Conservation (phyloP, 768 basidiomycete genomes). For the Omphalotus guepiniiformis region DNA sequence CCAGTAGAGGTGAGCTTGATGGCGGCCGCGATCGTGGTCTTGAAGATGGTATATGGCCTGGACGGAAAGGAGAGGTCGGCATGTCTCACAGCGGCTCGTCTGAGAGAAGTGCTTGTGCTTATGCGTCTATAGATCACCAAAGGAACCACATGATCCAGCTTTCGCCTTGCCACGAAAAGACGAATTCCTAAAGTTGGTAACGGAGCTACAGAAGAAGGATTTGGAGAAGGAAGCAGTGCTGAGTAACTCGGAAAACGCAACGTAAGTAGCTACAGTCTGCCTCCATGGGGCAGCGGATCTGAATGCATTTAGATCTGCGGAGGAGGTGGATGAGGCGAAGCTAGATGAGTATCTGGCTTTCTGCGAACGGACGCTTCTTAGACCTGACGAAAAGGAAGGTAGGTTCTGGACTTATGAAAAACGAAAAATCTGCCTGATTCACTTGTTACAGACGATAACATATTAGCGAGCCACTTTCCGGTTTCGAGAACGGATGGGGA, state of each 20-base stretch:
- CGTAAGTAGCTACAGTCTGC: conserved; percentile 35
- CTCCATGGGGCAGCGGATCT: conserved; percentile 5
- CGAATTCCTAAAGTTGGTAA: conserved; percentile 44
- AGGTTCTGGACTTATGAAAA: conserved; percentile 12
- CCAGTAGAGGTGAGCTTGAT: conserved; percentile 65
- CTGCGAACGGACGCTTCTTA: conserved; percentile 51
- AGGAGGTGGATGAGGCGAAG: conserved; percentile 44
- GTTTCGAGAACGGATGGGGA: too few relatives aligned
- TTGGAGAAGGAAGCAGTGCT: conserved; percentile 31
- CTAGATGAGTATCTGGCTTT: conserved; percentile 67
- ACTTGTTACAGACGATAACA: too few relatives aligned
- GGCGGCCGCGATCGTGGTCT: conserved; percentile 57
- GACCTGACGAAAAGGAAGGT: conserved; percentile 24
- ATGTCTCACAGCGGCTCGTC: not conserved
- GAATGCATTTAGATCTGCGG: conserved; percentile 41
- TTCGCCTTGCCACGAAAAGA: conserved; percentile 50
- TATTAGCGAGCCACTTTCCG: conserved; percentile 41
- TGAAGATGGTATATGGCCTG: conserved; percentile 85
- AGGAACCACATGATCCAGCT: conserved; percentile 49
- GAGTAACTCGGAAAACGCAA: conserved; percentile 34
- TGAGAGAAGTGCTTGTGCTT: conserved; percentile 10
- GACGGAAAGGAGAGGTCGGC: conserved; percentile 62
- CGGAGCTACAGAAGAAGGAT: conserved; percentile 31
- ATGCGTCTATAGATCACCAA: conserved; percentile 36
- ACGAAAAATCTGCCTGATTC: too few relatives aligned